These are phyloP conservation scores for Fusarium equiseti DNA, from an alignment of 2,329 filamentous ascomycete genomes.

Conservation along the genomic window DNA sequence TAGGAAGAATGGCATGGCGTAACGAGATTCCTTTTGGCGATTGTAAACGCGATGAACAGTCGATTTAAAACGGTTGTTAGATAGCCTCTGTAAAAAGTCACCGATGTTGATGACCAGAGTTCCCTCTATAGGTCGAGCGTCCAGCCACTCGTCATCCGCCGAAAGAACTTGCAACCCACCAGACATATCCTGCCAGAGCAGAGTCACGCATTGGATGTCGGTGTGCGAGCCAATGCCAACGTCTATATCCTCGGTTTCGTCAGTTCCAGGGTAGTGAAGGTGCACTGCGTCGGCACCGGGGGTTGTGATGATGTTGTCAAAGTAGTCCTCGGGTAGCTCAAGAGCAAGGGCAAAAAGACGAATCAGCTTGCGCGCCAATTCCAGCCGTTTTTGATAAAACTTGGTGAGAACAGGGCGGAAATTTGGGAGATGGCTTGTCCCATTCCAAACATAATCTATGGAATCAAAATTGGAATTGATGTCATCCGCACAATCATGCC, in stretches of 20 bases:
- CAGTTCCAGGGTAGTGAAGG: slow-evolving; percentile 11
- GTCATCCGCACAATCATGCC: not conserved
- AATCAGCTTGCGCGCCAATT: slow-evolving; percentile 10
- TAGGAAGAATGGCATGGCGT: slow-evolving; percentile 8
- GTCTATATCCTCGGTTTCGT: not conserved
- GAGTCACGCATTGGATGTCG: slow-evolving; percentile 14
- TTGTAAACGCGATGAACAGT: slow-evolving; percentile 21
- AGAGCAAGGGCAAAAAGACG: slow-evolving; percentile 14
- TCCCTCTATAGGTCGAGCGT: not conserved
- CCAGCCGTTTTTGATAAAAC: slow-evolving; percentile 10
- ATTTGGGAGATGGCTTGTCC: not conserved
- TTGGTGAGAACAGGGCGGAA: slow-evolving; percentile 2
- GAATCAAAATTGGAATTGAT: slow-evolving; percentile 14
- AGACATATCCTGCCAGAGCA: slow-evolving; percentile 25
- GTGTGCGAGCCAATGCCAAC: slow-evolving; percentile 18
- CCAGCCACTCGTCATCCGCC: slow-evolving; percentile 19
- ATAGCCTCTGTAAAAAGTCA: slow-evolving; percentile 9
- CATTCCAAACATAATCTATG: slow-evolving; percentile 12
- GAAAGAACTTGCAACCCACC: slow-evolving; percentile 13
- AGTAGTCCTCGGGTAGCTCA: slow-evolving; percentile 4
- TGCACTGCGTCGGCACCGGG: slow-evolving; percentile 17
- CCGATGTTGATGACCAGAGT: slow-evolving; percentile 20
- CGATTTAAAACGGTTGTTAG: slow-evolving; percentile 7
- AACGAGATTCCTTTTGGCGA: slow-evolving; percentile 4
- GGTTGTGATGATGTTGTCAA: slow-evolving; percentile 10